A percentile compares a stretch with the other conserved stretches of the same genome.
These are phyloP conservation scores for Calcarisporium arbuscula DNA, from an alignment of 2,329 filamentous ascomycete species.

Conservation along the genomic window DNA sequence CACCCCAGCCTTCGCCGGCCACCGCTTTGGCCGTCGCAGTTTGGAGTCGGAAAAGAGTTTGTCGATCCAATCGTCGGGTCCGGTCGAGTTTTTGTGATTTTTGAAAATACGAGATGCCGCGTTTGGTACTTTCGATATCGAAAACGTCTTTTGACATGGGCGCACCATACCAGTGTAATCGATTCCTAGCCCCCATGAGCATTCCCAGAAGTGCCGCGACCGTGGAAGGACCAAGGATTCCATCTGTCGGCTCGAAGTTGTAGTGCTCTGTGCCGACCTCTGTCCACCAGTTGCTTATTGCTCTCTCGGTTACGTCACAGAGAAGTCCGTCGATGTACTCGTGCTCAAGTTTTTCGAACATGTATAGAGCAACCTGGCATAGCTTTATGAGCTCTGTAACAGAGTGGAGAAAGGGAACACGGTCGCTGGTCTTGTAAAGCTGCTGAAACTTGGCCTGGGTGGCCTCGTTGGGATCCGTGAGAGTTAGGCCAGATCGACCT, in stretches of 20 bases:
- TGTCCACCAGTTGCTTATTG: slow-evolving; percentile 92
- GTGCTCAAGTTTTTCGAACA: slow-evolving; percentile 81
- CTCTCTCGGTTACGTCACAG: slow-evolving; percentile 87
- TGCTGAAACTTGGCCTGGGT: slow-evolving; percentile 89
- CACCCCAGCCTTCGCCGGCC: slow-evolving; percentile 81
- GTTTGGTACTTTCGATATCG: slow-evolving; percentile 74
- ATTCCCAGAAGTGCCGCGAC: slow-evolving; percentile 83
- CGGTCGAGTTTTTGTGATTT: slow-evolving; percentile 77
- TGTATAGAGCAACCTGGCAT: slow-evolving; percentile 79
- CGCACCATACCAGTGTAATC: slow-evolving; percentile 76
- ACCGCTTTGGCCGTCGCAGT: slow-evolving; percentile 84
- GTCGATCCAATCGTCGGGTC: slow-evolving; percentile 73
- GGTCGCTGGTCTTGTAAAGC: slow-evolving; percentile 80
- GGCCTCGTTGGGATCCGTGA: slow-evolving; percentile 70
- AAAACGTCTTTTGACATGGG: slow-evolving; percentile 88
- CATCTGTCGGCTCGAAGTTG: slow-evolving; percentile 87
- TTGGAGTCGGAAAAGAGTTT: slow-evolving; percentile 76
- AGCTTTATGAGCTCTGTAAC: slow-evolving; percentile 86
- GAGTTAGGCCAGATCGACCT: slow-evolving; percentile 76
- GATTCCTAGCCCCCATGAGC: slow-evolving; percentile 82
- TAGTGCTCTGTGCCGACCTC: slow-evolving; percentile 89
- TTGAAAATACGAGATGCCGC: slow-evolving; percentile 82
- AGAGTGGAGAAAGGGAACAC: slow-evolving; percentile 68
- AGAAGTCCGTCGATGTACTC: slow-evolving; percentile 88
- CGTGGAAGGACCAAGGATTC: slow-evolving; percentile 85